A percentile compares a stretch with the other conserved stretches of the same genome.
Evolutionary conservation across 306 rosid species (phyloP).

Genomic region (Acacia confusa): DNA sequence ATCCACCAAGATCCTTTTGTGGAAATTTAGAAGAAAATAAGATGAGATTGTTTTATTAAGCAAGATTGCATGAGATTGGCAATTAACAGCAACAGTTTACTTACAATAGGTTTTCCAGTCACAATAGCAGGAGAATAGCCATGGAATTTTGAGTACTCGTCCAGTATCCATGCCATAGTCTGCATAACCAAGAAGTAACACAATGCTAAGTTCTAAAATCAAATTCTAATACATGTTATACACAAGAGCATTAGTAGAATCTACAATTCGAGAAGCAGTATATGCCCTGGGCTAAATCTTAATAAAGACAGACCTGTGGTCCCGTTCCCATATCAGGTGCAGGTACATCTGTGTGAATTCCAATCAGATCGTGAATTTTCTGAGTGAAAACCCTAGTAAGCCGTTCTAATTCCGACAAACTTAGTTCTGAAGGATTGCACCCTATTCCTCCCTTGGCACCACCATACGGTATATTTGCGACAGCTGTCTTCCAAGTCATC

Average conservation of each 20-base stretch:
- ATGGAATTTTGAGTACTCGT: constrained; percentile 88
- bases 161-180: constrained; percentile 96
- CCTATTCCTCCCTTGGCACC: constrained; percentile 99
- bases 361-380: constrained; percentile 72
- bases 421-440: constrained; percentile 69
- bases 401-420: constrained; percentile 72
- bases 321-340: constrained; percentile 93
- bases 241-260: constrained; percentile 1
- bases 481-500: constrained; percentile 99
- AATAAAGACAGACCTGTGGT: constrained; percentile 64
- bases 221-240: not conserved
- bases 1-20: constrained; percentile 80
- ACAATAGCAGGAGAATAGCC: constrained; percentile 88
- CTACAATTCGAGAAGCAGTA: not conserved
- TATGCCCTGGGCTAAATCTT: not conserved
- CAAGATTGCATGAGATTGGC: not conserved
- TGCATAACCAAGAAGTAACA: constrained; percentile 29
- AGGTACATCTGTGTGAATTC: constrained; percentile 74
- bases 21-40: not conserved
- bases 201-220: constrained; percentile 9
- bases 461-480: constrained; percentile 92
- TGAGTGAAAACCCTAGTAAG: constrained; percentile 86
- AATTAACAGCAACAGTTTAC: constrained; percentile 24
- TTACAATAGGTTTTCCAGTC: constrained; percentile 80
- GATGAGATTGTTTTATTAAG: not conserved